Evolutionary conservation across 1,139 yeast genomes (phyloP).

Genomic region (Spathaspora sp.): DNA sequence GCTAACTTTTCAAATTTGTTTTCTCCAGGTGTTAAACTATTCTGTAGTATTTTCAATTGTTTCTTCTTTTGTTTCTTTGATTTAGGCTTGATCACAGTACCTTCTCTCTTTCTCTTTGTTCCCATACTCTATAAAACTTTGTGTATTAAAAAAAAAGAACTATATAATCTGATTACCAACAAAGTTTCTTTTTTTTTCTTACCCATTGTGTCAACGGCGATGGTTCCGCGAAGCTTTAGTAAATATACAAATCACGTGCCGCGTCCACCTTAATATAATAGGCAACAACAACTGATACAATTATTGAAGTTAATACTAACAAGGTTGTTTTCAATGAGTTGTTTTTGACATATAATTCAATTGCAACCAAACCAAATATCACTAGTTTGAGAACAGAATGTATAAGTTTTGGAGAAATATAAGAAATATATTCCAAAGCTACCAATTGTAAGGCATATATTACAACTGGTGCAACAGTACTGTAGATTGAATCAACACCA

Average conservation of each 20-base stretch:
- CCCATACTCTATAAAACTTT: constrained; percentile 16
- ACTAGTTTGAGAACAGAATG: constrained; percentile 9
- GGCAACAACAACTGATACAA: constrained; percentile 7
- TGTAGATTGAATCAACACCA: background rate
- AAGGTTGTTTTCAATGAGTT: constrained; percentile 7
- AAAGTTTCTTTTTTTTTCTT: constrained; percentile 2
- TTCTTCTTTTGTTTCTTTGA: constrained; percentile 20
- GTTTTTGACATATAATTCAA: constrained; percentile 7
- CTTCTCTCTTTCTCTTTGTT: constrained; percentile 23
- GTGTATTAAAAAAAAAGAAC: constrained; percentile 1
- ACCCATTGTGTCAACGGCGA: background rate
- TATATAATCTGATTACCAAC: background rate
- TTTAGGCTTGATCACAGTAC: constrained; percentile 16
- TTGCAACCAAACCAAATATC: constrained; percentile 6
- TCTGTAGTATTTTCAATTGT: constrained; percentile 1
- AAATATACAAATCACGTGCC: constrained; percentile 4
- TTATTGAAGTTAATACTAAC: constrained; percentile 9
- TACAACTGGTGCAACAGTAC: constrained; percentile 2
- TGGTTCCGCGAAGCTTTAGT: background rate
- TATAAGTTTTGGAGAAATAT: constrained; percentile 8
- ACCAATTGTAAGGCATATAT: constrained; percentile 11
- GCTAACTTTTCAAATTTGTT: constrained; percentile 22
- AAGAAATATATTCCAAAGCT: constrained; percentile 12
- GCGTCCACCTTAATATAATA: constrained; percentile 6
- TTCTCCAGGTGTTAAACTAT: constrained; percentile 13